Evolutionary conservation across 192 early-diverging fungal genomes (phyloP), one percentile per base, ranked within the genome.

Genomic region (Pilobolus umbonatus): DNA sequence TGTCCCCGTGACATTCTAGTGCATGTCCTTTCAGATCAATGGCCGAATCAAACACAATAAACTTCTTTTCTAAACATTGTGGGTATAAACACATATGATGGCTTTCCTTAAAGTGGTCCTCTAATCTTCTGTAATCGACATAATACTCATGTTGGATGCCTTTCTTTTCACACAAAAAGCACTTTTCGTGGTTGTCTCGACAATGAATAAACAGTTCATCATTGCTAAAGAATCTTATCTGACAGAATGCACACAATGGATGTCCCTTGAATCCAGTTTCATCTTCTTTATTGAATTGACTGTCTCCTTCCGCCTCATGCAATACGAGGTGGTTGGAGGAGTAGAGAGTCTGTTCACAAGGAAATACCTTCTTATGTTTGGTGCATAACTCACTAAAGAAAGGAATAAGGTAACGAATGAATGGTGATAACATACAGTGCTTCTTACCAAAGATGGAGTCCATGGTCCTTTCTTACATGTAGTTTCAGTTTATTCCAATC

Each of bases 171-270:
- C 96, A 98, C 25, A 59, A 29, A 22, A 91, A 88, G 57, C 96
- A 98, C 72, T 98, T 86, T 65, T 98, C 95, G 70, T 98, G 95
- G 58, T 81, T 85, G 44, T 93, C 81, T 12, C 88, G 79, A 61
- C 96, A 98, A 73, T 98, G 96, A 22, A 90, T 87, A 72, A 83
- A 96, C n/a, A 98, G 76, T 65, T 96, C 92, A 62, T 98, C 96
- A 43, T 90, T 80, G 21, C 89, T 88, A 67, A 94, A 97, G 53
- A 91, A 98, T 29, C 77, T 61, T 25, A 56, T 78, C 25, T 75
- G 69, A 68, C 96, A 98, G 69, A 98, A 98, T 9, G 81, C 86
- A 69, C 96, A 98, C 44, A 83, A 69, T 2, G 95, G 95, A 62
- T 98, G 96, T 5, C 95, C 90, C 12, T 65, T 82, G 61, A 90